A percentile compares a stretch with the other conserved stretches of the same genome.
Conservation (phyloP, 805 yeast genomes). For the Candida montana region DNA sequence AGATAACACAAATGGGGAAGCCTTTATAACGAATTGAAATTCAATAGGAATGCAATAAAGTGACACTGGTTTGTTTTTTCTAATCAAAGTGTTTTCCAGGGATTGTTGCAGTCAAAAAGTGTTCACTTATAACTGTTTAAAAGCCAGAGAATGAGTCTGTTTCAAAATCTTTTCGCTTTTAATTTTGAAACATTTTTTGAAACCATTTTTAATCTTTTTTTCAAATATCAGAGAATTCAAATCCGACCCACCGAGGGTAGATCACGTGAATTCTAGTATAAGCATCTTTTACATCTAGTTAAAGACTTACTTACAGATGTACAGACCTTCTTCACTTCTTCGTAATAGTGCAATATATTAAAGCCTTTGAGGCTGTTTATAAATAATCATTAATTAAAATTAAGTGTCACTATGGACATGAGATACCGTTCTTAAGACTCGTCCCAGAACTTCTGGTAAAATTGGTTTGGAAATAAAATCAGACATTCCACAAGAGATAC, state of each 20-base stretch:
- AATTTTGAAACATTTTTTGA: not conserved
- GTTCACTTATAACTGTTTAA: not conserved
- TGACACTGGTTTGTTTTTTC: not conserved
- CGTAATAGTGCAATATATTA: too few relatives aligned
- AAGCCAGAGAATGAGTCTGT: not conserved
- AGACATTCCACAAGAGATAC: conserved; percentile 46
- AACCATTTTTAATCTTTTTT: not conserved
- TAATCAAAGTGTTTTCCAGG: not conserved
- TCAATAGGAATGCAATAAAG: not conserved
- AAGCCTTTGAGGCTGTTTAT: too few relatives aligned
- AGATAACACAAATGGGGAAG: not conserved
- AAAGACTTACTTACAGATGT: too few relatives aligned
- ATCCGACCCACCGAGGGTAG: not conserved
- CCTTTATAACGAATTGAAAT: not conserved
- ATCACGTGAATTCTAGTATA: not conserved
- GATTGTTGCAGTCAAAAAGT: not conserved
- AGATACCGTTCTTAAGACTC: conserved; percentile 9
- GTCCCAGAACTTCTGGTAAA: conserved; percentile 37
- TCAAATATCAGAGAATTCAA: not conserved
- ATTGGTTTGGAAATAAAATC: conserved; percentile 50
- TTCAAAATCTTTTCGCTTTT: not conserved
- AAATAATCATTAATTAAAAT: too few relatives aligned
- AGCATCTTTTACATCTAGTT: too few relatives aligned
- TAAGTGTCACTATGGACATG: not conserved
- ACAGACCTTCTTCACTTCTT: too few relatives aligned